A percentile compares a stretch with the other conserved stretches of the same genome.
These are phyloP conservation scores for Trichoderma erinaceum DNA, from an alignment of 495 filamentous ascomycete genomes.

Conservation along the genomic window DNA sequence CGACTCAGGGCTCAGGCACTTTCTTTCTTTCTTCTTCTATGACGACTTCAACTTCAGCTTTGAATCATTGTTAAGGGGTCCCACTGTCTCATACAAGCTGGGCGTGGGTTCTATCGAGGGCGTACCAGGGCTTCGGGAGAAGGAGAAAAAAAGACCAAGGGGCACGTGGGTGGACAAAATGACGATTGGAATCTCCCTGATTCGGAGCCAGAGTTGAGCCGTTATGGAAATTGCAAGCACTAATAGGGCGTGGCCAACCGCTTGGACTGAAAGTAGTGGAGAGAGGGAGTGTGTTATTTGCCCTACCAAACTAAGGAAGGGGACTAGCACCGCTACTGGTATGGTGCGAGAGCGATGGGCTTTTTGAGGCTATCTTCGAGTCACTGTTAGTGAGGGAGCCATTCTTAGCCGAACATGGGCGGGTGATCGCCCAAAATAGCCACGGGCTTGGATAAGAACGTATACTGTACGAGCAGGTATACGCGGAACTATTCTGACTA, in stretches of 20 bases:
- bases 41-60: neutral
- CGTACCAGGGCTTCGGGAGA: neutral
- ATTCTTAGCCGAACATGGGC: conserved; percentile 6
- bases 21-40: neutral
- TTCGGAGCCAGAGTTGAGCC: neutral
- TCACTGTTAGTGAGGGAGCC: neutral
- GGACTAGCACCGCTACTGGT: neutral
- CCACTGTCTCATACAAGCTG: neutral
- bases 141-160: neutral
- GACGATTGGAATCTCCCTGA: neutral
- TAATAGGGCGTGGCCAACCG: neutral
- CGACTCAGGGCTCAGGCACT: neutral
- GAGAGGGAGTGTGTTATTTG: neutral
- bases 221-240: neutral
- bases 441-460: neutral
- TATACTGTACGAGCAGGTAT: neutral
- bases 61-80: neutral
- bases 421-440: neutral
- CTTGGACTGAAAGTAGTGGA: neutral
- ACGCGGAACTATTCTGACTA: too few relatives aligned
- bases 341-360: neutral
- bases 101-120: neutral
- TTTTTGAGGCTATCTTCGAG: conserved; percentile 3
- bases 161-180: neutral
- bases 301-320: neutral